Conservation (phyloP, 2,329 filamentous ascomycete species). For the Arthrobotrys conoides region DNA sequence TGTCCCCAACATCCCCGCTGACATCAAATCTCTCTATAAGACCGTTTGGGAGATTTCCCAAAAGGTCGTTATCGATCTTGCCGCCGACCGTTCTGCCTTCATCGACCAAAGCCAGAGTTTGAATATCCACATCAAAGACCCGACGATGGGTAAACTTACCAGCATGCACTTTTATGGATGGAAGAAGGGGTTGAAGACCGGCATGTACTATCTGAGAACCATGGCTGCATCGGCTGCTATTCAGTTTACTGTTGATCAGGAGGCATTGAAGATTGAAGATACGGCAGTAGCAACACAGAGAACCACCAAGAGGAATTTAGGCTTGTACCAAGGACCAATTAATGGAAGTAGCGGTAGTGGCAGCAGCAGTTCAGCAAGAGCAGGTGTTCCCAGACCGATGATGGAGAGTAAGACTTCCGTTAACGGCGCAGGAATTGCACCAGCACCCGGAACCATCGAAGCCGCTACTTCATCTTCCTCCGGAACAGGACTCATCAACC, state of each 20-base stretch:
- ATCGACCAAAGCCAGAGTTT: constrained; percentile 99
- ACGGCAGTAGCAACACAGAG: constrained; percentile 77
- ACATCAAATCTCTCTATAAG: constrained; percentile 98
- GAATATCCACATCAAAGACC: constrained; percentile 99
- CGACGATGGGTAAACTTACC: constrained; percentile 99
- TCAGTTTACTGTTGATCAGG: constrained; percentile 98
- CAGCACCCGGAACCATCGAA: constrained; percentile 75
- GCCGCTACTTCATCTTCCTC: constrained; percentile 56
- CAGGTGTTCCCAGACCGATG: constrained; percentile 65
- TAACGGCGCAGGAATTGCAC: constrained; percentile 73
- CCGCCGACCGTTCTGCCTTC: constrained; percentile 93
- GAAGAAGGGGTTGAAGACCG: constrained; percentile 99
- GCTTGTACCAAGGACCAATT: constrained; percentile 68
- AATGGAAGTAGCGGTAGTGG: constrained; percentile 68
- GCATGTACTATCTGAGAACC: constrained; percentile 99
- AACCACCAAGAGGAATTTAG: constrained; percentile 77
- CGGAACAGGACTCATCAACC: constrained; percentile 63
- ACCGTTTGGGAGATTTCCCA: constrained; percentile 99
- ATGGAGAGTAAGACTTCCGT: constrained; percentile 52
- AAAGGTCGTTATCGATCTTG: constrained; percentile 95
- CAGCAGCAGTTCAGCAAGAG: constrained; percentile 63
- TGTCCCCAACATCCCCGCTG: constrained; percentile 94
- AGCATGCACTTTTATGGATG: constrained; percentile 99
- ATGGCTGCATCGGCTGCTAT: constrained; percentile 97
- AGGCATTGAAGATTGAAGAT: constrained; percentile 89